phyloP scores from a whole-genome alignment of 129 eudicot species.

The Tagetes erecta region DNA sequence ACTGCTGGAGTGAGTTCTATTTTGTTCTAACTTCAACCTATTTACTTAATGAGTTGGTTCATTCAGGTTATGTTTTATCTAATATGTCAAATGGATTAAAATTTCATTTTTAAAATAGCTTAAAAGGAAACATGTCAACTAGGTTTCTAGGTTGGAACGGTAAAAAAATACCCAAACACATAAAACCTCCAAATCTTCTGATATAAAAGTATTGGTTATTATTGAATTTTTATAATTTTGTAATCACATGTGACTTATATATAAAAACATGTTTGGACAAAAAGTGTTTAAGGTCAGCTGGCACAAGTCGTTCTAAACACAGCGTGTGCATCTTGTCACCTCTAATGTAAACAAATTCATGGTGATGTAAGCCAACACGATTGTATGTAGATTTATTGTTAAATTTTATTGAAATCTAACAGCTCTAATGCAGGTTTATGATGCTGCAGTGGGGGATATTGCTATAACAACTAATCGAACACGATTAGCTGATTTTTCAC shows the following conservation, averaged over 20 bases:
- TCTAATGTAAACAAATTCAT: background rate
- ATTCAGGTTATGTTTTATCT: background rate
- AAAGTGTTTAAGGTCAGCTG: background rate
- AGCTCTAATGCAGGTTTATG: constrained; percentile 43
- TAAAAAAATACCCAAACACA: background rate
- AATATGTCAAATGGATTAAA: background rate
- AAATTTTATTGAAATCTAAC: constrained; percentile 8
- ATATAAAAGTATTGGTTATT: background rate
- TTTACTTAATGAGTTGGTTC: background rate
- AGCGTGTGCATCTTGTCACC: background rate
- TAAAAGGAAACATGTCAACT: constrained; percentile 5
- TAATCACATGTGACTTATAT: background rate
- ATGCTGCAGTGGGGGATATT: constrained; percentile 66
- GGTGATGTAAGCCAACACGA: constrained; percentile 5
- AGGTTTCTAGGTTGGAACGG: background rate
- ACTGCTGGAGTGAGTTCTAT: constrained; percentile 55
- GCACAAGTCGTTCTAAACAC: background rate
- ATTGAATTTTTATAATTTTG: background rate
- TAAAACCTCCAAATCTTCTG: background rate
- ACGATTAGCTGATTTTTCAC: constrained; percentile 59
- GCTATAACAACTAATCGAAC: constrained; percentile 58
- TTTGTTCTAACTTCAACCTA: constrained; percentile 6
- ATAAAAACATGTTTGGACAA: background rate
- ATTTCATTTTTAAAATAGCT: background rate
- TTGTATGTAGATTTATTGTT: constrained; percentile 2